Evolutionary conservation across 75 land plant genomes (phyloP).

Genomic region (Pseudotsuga menziesii): DNA sequence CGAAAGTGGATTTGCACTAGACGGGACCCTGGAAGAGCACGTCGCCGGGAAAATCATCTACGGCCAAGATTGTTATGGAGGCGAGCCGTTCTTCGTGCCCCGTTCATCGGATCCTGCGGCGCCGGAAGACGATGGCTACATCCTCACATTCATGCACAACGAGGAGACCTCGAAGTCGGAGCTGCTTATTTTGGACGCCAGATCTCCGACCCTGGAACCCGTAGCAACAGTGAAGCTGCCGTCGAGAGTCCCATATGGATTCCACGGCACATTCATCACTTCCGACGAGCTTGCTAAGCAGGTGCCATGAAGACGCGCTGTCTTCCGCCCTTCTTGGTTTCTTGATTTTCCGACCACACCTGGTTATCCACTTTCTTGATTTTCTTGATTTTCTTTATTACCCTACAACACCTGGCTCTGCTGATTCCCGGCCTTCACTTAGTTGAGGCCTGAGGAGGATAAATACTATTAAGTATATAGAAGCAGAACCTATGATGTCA

Average conservation of each 20-base stretch:
- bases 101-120: conserved; percentile 12
- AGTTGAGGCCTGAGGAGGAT: background rate
- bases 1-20: conserved; percentile 54
- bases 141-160: conserved; percentile 65
- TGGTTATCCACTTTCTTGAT: too few species aligned
- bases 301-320: conserved; percentile 6
- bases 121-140: conserved; percentile 67
- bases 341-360: too few species aligned
- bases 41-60: conserved; percentile 43
- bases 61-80: conserved; percentile 50
- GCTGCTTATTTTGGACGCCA: conserved; percentile 71
- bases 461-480: too few species aligned
- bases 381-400: too few species aligned
- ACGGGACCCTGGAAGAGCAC: conserved; percentile 12
- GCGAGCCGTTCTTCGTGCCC: conserved; percentile 78
- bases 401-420: too few species aligned
- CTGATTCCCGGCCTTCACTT: background rate
- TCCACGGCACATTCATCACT: conserved; percentile 76
- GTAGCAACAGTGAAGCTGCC: conserved; percentile 71
- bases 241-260: conserved; percentile 81
- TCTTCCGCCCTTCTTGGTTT: background rate
- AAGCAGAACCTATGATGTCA: too few species aligned
- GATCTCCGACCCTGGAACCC: conserved; percentile 23
- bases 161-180: conserved; percentile 58
- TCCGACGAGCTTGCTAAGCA: conserved; percentile 47